Conservation (phyloP, 495 filamentous ascomycete species). For the Neurospora pannonica region DNA sequence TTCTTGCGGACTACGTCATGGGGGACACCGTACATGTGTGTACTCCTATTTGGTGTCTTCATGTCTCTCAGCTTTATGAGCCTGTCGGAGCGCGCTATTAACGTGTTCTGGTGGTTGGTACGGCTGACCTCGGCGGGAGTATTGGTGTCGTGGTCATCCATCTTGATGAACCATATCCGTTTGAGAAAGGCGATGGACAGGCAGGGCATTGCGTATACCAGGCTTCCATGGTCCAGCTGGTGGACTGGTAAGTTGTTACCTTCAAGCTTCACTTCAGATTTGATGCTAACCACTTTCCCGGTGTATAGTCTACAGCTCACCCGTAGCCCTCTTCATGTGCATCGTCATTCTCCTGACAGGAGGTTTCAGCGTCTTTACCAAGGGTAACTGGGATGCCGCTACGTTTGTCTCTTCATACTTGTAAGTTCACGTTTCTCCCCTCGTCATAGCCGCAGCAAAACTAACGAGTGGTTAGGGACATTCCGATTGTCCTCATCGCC, state of each 20-base stretch:
- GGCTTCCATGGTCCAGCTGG: slow-evolving; percentile 38
- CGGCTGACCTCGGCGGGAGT: slow-evolving; percentile 46
- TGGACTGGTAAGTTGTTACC: slow-evolving; percentile 23
- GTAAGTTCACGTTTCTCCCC: slow-evolving; percentile 24
- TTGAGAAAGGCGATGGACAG: slow-evolving; percentile 30
- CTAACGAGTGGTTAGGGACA: slow-evolving; percentile 27
- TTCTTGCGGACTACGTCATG: slow-evolving; percentile 49
- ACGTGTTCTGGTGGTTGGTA: slow-evolving; percentile 54
- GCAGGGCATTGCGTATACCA: slow-evolving; percentile 27
- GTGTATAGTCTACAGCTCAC: slow-evolving; percentile 23
- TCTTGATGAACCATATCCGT: slow-evolving; percentile 39
- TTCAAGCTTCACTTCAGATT: not conserved
- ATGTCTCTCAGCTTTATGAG: slow-evolving; percentile 52
- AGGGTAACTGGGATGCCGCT: slow-evolving; percentile 37
- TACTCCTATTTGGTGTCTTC: slow-evolving; percentile 41
- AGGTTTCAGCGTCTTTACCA: slow-evolving; percentile 38
- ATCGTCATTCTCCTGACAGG: slow-evolving; percentile 38
- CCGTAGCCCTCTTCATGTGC: slow-evolving; percentile 33
- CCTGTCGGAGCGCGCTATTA: slow-evolving; percentile 44
- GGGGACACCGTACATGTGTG: slow-evolving; percentile 53
- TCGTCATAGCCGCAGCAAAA: not conserved
- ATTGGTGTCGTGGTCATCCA: slow-evolving; percentile 44
- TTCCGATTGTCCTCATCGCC: slow-evolving; percentile 42
- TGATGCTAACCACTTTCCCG: not conserved
- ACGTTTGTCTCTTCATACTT: slow-evolving; percentile 41